Percentiles rank a stretch among this genome's conserved stretches.
phyloP scores from a whole-genome alignment of 306 rosid genomes.

The Cyamopsis tetragonoloba region DNA sequence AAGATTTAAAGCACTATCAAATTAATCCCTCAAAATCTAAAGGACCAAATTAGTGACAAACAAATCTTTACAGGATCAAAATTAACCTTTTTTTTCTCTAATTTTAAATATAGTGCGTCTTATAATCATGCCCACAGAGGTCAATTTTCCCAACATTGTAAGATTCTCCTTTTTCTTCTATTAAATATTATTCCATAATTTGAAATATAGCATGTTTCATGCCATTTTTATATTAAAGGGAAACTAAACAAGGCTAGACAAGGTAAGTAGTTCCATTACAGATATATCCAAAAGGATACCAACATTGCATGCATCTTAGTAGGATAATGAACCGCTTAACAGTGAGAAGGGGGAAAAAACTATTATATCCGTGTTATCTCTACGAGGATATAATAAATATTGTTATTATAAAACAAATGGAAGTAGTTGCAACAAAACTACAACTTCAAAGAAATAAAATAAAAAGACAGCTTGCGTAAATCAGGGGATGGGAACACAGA shows the following conservation, averaged over 20 bases:
- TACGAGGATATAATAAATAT: constrained; percentile 20
- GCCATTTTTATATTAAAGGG: constrained; percentile 20
- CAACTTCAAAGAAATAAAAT: constrained; percentile 14
- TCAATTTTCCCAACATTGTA: not conserved
- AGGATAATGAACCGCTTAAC: constrained; percentile 24
- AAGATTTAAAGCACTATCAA: too few relatives aligned
- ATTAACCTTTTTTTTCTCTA: too few relatives aligned
- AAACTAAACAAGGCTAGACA: constrained; percentile 26
- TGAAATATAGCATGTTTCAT: constrained; percentile 4
- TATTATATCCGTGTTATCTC: constrained; percentile 17
- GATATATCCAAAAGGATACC: constrained; percentile 39
- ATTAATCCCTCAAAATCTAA: too few relatives aligned
- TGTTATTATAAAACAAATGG: constrained; percentile 26
- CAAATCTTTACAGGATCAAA: too few relatives aligned
- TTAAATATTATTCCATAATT: constrained; percentile 21
- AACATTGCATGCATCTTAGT: constrained; percentile 22
- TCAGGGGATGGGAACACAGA: constrained; percentile 12
- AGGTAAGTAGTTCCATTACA: constrained; percentile 27
- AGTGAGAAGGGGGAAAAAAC: not conserved
- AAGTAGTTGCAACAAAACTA: constrained; percentile 31
- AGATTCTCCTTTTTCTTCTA: constrained; percentile 1
- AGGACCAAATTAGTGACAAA: too few relatives aligned
- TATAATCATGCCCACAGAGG: too few relatives aligned
- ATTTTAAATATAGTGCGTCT: too few relatives aligned
- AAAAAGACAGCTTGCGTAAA: constrained; percentile 25